Evolutionary conservation across 495 filamentous ascomycete species (phyloP), one percentile per base, ranked within the genome.

Genomic region (Penicillium steckii): DNA sequence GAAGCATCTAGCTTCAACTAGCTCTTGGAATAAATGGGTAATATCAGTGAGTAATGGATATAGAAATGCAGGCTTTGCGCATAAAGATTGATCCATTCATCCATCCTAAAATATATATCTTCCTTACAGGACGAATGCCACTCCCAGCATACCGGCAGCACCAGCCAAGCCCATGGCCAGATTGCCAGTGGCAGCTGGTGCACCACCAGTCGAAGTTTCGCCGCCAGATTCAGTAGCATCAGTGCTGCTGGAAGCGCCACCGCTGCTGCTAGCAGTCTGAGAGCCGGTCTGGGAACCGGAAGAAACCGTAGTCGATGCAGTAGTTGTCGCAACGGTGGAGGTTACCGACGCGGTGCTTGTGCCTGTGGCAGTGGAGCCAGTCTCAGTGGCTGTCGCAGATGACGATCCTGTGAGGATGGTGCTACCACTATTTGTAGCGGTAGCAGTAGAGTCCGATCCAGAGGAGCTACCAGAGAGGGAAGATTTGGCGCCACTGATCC

Each of bases 121-220:
- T 46, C 6, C 25, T 51, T 59, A 66, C 44, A 66, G 55, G n/a
- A 50, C 57, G 48, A 66, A 35, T 7, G 55, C 60, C 35, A 64
- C 44, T 9, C 64, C 64, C 10, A 67, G 42, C 4, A 61, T 27
- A 41, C 60, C 64, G 21, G 50, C 60, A 26, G 51, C 57, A 53
- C 64, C 60, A 0, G 60, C 62, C 38, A 68, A 6, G 18, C 62
- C 35, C 37, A 52, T 51, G 8, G 51, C 60, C 9, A 68, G 17
- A 25, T 43, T 46, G 23, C 53, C 59, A 49, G 62, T 60, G 23
- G 53, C 41, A 22, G 51, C 54, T 18, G 52, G 26, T n/a, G 33
- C 40, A 19, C 48, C 50, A 50, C 40, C 55, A 38, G 55, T 54
- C 13, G 44, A 48, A 10, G 52, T 49, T 13, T 58, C 23, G 26